phyloP scores from a whole-genome alignment of 2,329 filamentous ascomycete genomes.

The Pseudogymnoascus sp. region DNA sequence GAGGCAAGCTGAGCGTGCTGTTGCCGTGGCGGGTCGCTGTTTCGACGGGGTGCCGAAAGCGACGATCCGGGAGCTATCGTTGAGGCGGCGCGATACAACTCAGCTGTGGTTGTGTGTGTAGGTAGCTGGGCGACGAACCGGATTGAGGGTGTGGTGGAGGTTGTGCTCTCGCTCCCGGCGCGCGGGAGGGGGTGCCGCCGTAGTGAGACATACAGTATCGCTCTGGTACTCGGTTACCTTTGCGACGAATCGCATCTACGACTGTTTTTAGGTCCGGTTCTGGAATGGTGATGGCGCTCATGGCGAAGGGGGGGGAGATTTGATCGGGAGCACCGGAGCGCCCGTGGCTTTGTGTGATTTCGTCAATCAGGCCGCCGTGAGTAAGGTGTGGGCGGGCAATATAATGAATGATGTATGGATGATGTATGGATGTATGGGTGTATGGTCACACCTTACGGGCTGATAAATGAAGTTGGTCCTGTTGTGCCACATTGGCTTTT shows the following conservation, averaged over 20 bases:
- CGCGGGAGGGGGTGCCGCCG: background rate
- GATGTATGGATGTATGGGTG: too few species aligned
- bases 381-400: background rate
- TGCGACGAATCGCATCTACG: background rate
- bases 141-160: background rate
- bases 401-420: background rate
- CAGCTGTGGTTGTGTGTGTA: background rate
- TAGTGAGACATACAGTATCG: background rate
- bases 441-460: background rate
- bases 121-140: background rate
- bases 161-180: background rate
- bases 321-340: background rate
- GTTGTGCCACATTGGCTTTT: background rate
- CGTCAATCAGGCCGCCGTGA: background rate
- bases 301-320: background rate
- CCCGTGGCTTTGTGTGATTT: background rate
- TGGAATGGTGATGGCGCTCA: background rate
- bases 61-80: background rate
- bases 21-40: background rate
- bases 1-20: background rate
- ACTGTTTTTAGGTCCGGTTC: background rate
- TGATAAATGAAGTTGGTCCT: background rate
- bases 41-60: background rate
- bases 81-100: background rate
- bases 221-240: background rate